Conservation (phyloP, 352 stramenopile genomes). For the Pythium brachiatum region DNA sequence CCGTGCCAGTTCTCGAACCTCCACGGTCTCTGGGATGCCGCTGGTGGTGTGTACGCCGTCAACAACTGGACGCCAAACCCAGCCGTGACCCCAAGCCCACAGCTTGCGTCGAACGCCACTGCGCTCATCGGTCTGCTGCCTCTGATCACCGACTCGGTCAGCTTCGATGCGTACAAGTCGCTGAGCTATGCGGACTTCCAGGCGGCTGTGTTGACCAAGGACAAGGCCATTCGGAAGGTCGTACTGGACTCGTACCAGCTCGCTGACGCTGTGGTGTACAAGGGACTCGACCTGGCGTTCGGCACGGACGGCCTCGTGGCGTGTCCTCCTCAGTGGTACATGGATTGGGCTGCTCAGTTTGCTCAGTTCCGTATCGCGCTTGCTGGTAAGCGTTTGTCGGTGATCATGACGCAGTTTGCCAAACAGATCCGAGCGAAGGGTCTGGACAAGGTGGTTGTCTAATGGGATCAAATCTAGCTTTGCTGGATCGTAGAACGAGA, state of each 20-base stretch:
- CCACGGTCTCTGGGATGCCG: conserved; percentile 60
- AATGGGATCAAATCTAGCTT: no score
- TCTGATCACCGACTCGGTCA: conserved; percentile 13
- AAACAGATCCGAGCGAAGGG: conserved; percentile 16
- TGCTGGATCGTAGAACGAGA: no score
- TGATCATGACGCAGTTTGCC: conserved; percentile 30
- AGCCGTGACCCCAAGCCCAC: conserved; percentile 1
- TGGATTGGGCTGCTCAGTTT: conserved; percentile 20
- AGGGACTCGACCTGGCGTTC: conserved; percentile 20
- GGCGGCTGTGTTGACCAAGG: conserved; percentile 14
- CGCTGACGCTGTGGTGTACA: conserved; percentile 22
- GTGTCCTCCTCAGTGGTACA: conserved; percentile 20
- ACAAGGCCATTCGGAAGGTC: conserved; percentile 17
- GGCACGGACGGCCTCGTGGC: conserved; percentile 26
- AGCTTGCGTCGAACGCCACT: conserved; percentile 36
- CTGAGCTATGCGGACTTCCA: conserved; percentile 17
- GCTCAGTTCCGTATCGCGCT: conserved; percentile 22
- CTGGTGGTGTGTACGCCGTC: conserved; percentile 40
- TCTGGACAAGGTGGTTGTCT: no score
- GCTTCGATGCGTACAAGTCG: conserved; percentile 11
- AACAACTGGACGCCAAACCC: conserved; percentile 47
- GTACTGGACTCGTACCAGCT: conserved; percentile 30
- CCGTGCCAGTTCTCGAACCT: conserved; percentile 58
- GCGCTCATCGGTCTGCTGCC: conserved; percentile 31
- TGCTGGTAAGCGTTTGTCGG: conserved; percentile 27